Percentiles rank a stretch among this genome's conserved stretches.
phyloP scores from a whole-genome alignment of 2,329 filamentous ascomycete genomes.

The Sarocladiaceae sp. region DNA sequence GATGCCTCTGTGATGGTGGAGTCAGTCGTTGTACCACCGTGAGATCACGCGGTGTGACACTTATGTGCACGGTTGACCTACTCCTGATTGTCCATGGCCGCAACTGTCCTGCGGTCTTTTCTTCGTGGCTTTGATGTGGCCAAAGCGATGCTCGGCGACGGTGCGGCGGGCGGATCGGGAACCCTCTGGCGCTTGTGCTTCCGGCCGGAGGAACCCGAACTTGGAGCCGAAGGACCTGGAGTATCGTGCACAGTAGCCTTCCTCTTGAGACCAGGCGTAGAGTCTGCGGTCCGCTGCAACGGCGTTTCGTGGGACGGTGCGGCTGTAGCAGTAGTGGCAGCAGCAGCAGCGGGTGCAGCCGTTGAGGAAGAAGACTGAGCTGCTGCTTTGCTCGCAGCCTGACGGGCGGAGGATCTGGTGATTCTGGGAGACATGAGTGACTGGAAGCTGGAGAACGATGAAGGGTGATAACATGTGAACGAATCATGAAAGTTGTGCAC shows the following conservation, averaged over 20 bases:
- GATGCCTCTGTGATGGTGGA: slow-evolving; percentile 16
- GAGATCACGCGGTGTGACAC: not conserved
- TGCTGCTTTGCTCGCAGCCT: slow-evolving; percentile 62
- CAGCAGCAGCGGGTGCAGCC: too few relatives aligned
- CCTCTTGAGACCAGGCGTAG: slow-evolving; percentile 49
- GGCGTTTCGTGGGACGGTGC: not conserved
- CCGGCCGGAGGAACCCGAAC: slow-evolving; percentile 38
- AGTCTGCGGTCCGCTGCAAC: slow-evolving; percentile 24
- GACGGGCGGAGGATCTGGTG: slow-evolving; percentile 89
- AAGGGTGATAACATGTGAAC: not conserved
- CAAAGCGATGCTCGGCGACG: slow-evolving; percentile 23
- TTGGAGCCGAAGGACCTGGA: slow-evolving; percentile 24
- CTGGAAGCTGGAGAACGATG: slow-evolving; percentile 16
- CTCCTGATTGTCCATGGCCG: slow-evolving; percentile 69
- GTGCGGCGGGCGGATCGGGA: slow-evolving; percentile 37
- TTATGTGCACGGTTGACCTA: slow-evolving; percentile 31
- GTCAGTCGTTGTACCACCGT: slow-evolving; percentile 12
- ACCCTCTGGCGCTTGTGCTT: slow-evolving; percentile 68
- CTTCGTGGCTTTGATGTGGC: slow-evolving; percentile 41
- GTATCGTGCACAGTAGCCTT: slow-evolving; percentile 51
- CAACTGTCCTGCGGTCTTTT: slow-evolving; percentile 56
- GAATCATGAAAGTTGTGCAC: not conserved
- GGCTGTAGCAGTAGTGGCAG: slow-evolving; percentile 33
- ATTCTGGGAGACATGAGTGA: slow-evolving; percentile 94
- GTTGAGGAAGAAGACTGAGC: too few relatives aligned